Conservation (phyloP, 2,329 filamentous ascomycete genomes). For the Beauveria caledonica region DNA sequence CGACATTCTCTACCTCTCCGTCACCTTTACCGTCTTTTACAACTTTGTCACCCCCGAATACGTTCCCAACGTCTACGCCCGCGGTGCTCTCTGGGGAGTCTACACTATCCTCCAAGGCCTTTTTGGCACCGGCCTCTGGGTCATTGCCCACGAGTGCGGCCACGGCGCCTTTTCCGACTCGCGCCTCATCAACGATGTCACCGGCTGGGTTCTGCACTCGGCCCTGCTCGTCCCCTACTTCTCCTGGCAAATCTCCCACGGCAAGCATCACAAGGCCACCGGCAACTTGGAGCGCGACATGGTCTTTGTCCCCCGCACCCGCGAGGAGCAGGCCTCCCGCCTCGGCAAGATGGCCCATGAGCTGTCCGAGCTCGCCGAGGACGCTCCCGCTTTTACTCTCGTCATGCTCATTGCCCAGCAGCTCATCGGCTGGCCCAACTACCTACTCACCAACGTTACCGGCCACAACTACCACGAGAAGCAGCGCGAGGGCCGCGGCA, state of each 20-base stretch:
- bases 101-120: slow-evolving; percentile 82
- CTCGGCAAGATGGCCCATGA: slow-evolving; percentile 71
- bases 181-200: slow-evolving; percentile 80
- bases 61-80: slow-evolving; percentile 60
- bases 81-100: slow-evolving; percentile 54
- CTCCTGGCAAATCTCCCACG: slow-evolving; percentile 98
- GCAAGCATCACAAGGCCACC: slow-evolving; percentile 99
- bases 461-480: slow-evolving; percentile 91
- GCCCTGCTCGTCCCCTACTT: slow-evolving; percentile 90
- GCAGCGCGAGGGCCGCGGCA: slow-evolving; percentile 86
- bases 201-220: slow-evolving; percentile 88
- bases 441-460: slow-evolving; percentile 85
- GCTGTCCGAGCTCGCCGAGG: slow-evolving; percentile 81
- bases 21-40: slow-evolving; percentile 82
- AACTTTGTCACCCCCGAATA: slow-evolving; percentile 80
- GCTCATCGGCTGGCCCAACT: slow-evolving; percentile 86
- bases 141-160: slow-evolving; percentile 94
- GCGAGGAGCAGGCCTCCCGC: slow-evolving; percentile 69
- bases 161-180: slow-evolving; percentile 96
- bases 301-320: slow-evolving; percentile 95
- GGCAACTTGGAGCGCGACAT: slow-evolving; percentile 97
- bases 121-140: slow-evolving; percentile 90
- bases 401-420: slow-evolving; percentile 73
- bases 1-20: slow-evolving; percentile 63
- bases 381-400: slow-evolving; percentile 80